Evolutionary conservation across 78 protist species (phyloP), one percentile per base, ranked within the genome.

Genomic region (Dictyostelium purpureum): DNA sequence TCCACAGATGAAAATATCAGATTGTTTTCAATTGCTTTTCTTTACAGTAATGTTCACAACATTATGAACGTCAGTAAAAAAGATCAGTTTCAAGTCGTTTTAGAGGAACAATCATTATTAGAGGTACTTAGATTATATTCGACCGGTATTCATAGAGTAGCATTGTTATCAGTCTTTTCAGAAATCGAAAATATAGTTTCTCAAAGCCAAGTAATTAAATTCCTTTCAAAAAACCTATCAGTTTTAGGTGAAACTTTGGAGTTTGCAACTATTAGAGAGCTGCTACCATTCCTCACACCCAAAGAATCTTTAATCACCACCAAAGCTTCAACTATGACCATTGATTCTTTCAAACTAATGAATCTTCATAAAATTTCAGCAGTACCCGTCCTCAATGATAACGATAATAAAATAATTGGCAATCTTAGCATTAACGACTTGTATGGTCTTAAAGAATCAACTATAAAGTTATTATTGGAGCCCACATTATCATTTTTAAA

Each of bases 41-140:
- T 80, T 7, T 19, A 63, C 16, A 26, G 73, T 49, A 33, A 11
- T 24, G 77, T 80, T 1, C 11, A 42, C 7, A 80, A 80, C 51
- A 66, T 80, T 12, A 80, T 80, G 89, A 77, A 80, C 51, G 4
- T 45, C 10, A 65, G 59, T 19, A 80, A 80, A 28, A 80, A 67
- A 40, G 89, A 80, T 80, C 78, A 80, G 49, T 80, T 80, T 26
- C 38, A 37, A 11, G 89, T 80, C 12, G 89, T 80, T 33, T 51
- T 80, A 7, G 89, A 80, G 4, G 89, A 80, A 12, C 89, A 80
- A 69, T 24, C 42, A 21, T 26, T 80, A 21, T 80, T 80, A 3
- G 89, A 80, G 19, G 89, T 80, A 7, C 16, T 80, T 10, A 80
- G 67, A 69, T n/a, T 80, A 1, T 80, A 80, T 67, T 24, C 78